A percentile compares a stretch with the other conserved stretches of the same genome.
These are phyloP conservation scores for Przewalskia tangutica DNA, from an alignment of 257 asterid species.

Conservation along the genomic window DNA sequence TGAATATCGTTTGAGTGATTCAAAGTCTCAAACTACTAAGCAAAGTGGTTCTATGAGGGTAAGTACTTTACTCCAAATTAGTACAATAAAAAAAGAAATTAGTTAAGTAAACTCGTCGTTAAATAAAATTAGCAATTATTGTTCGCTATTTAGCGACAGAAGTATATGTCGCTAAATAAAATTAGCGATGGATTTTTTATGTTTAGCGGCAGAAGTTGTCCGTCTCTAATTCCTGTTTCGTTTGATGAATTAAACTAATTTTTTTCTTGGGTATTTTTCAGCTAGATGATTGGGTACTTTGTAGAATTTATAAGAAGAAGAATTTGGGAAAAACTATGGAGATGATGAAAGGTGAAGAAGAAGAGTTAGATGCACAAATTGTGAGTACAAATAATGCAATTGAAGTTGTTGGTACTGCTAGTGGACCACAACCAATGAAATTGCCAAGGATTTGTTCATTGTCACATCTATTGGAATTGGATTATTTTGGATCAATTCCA, in stretches of 20 bases:
- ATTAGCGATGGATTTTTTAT: background rate
- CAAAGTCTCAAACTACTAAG: constrained; percentile 38
- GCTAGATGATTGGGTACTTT: constrained; percentile 96
- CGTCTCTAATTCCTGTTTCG: background rate
- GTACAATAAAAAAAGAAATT: no score
- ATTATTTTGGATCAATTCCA: constrained; percentile 44
- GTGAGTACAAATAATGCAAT: background rate
- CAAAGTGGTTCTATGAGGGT: constrained; percentile 90
- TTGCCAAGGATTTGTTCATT: constrained; percentile 51
- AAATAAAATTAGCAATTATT: background rate
- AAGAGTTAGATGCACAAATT: constrained; percentile 9
- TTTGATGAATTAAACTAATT: background rate
- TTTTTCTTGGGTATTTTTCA: constrained; percentile 14
- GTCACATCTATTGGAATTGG: constrained; percentile 54
- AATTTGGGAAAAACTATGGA: constrained; percentile 26
- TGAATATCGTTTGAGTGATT: constrained; percentile 63
- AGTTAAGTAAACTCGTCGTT: background rate
- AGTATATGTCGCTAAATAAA: no score
- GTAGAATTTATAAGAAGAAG: constrained; percentile 89
- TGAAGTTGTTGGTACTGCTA: background rate
- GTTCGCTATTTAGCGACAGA: no score
- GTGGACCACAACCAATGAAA: constrained; percentile 20
- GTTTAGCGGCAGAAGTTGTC: background rate
- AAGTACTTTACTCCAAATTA: background rate
- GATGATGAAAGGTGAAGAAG: constrained; percentile 28